Evolutionary conservation across 2,329 filamentous ascomycete genomes (phyloP).

Genomic region (Onygena corvina): DNA sequence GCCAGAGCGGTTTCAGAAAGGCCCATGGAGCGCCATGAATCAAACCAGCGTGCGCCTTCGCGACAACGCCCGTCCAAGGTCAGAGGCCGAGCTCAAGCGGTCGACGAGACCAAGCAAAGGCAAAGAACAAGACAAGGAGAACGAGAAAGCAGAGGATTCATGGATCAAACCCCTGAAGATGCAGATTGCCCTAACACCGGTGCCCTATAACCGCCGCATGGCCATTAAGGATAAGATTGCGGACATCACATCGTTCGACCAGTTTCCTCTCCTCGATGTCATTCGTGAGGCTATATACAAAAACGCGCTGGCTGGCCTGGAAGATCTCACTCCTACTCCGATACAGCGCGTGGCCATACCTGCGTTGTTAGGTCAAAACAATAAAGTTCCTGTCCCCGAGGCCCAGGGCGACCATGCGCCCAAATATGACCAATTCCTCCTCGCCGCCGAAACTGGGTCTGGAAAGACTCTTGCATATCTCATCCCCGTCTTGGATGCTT

Average conservation of each 20-base stretch:
- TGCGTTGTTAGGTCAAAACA: conserved; percentile 46
- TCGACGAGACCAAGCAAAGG: conserved; percentile 28
- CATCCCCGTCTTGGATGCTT: conserved; percentile 66
- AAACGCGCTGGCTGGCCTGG: conserved; percentile 63
- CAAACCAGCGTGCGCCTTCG: conserved; percentile 34
- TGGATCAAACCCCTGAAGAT: conserved; percentile 81
- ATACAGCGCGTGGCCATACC: conserved; percentile 85
- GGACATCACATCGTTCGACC: conserved; percentile 64
- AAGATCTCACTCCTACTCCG: conserved; percentile 69
- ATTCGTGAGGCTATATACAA: conserved; percentile 59
- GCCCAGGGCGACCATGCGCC: conserved; percentile 26
- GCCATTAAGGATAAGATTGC: conserved; percentile 50
- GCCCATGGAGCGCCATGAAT: conserved; percentile 51
- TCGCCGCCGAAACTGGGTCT: conserved; percentile 92
- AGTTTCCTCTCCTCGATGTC: conserved; percentile 61
- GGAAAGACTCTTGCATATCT: conserved; percentile 94
- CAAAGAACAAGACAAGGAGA: conserved; percentile 19
- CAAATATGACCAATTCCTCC: conserved; percentile 56
- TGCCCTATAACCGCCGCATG: conserved; percentile 61
- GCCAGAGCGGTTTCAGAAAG: conserved; percentile 33
- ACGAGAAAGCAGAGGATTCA: conserved; percentile 37
- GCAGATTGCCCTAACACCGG: conserved; percentile 64
- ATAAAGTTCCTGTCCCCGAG: conserved; percentile 16
- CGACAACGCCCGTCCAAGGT: conserved; percentile 25
- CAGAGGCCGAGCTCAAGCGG: conserved; percentile 34